Conservation (phyloP, 2,329 filamentous ascomycete genomes). For the Penicillium sclerotiorum region DNA sequence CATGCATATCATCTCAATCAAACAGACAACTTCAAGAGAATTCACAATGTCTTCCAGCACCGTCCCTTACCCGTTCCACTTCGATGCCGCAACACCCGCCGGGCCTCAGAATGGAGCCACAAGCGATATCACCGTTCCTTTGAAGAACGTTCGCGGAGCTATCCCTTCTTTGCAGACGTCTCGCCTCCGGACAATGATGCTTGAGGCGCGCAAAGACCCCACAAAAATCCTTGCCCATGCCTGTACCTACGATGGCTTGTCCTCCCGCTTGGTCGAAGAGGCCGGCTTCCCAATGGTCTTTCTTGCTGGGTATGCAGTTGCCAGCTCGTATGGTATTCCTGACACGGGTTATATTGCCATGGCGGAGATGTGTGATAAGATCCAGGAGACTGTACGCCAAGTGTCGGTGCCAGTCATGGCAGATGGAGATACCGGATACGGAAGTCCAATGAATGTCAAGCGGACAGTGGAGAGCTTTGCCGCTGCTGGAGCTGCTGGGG, state of each 20-base stretch:
- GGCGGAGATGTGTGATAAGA: constrained; percentile 50
- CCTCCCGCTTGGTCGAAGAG: constrained; percentile 49
- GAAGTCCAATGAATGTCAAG: constrained; percentile 52
- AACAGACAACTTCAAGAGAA: neutral
- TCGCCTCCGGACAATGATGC: constrained; percentile 41
- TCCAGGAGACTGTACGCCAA: constrained; percentile 46
- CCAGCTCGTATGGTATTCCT: constrained; percentile 46
- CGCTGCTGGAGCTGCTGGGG: constrained; percentile 40
- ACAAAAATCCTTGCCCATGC: constrained; percentile 49
- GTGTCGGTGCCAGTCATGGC: constrained; percentile 47
- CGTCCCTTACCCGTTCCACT: constrained; percentile 23
- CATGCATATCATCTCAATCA: too few relatives aligned
- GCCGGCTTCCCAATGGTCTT: constrained; percentile 52
- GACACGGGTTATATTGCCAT: constrained; percentile 56
- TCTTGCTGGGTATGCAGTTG: constrained; percentile 47
- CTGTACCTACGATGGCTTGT: constrained; percentile 50
- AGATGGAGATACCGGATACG: constrained; percentile 54
- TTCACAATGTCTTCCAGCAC: constrained; percentile 13
- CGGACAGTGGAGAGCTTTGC: constrained; percentile 51
- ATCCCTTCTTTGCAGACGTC: constrained; percentile 18
- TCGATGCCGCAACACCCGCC: constrained; percentile 6
- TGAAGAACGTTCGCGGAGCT: constrained; percentile 12
- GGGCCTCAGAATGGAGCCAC: constrained; percentile 12
- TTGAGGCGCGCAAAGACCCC: constrained; percentile 45
- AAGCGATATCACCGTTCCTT: constrained; percentile 2